Base-by-base conservation (phyloP, 345 rosid species). In the Turnera subulata region DNA sequence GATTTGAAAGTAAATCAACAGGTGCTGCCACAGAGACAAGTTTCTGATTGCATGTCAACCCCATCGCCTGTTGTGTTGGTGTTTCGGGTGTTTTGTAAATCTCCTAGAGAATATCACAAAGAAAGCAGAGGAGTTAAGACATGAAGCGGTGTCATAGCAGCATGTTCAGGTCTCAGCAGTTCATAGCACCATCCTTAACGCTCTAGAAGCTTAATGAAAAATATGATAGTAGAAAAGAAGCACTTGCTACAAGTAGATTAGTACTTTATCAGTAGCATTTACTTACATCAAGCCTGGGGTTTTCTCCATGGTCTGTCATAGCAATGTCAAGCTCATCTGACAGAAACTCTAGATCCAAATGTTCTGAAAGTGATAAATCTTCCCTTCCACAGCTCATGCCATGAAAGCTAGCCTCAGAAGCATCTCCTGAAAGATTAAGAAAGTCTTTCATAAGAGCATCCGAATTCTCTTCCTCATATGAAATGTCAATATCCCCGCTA, bases 291-390 rank as follows among this genome's bases (percentile, higher is more conserved):
- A 91, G 79, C 69, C 82, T 68, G 49, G 94, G 97, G 70, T 78
- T 91, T 73, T 91, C 86, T 66, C 79, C 86, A 6, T 81, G 76
- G 77, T 85, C 93, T 29, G 84, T 79, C 42, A 87, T 82, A 47
- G 87, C 87, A 43, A 85, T 70, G 71, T 87, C 93, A 62, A 91
- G 94, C 50, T 88, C 88, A 67, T 88, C 89, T 45, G 94, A 85
- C 53, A 91, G 59, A 69, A 80, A 83, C 70, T 91, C 94, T 63
- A 91, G 73, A 47, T 88, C 94, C 67, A 87, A 63, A n/a, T 88
- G 83, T 37, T 85, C 89, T 37, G 83, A 73, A 20, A 87, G 62
- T 58, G 64, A 67, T 23, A 67, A 67, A 72, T 61, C 56, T 22
- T 80, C 85, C 49, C 64, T 72, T 1, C 64, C 67, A 65, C 85